Conservation (phyloP, 1,139 yeast genomes). For the Yamadazyma dendronema region DNA sequence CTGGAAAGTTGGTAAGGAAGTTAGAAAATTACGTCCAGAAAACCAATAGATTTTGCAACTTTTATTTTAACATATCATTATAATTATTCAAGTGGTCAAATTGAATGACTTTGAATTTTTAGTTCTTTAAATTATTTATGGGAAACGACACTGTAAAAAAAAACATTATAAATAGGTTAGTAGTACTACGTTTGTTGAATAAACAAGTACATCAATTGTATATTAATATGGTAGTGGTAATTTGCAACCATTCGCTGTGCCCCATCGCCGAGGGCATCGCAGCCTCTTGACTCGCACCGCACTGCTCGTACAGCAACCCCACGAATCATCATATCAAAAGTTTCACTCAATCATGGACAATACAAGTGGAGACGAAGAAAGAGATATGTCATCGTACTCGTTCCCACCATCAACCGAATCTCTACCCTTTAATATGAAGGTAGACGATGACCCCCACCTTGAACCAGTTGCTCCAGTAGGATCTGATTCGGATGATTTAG, state of each 20-base stretch:
- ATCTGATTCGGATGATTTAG: slow-evolving; percentile 9
- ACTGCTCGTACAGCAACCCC: slow-evolving; percentile 1
- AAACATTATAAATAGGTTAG: slow-evolving; percentile 16
- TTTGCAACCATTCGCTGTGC: neutral
- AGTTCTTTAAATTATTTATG: slow-evolving; percentile 19
- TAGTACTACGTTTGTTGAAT: slow-evolving; percentile 43
- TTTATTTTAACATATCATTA: neutral
- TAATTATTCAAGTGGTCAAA: slow-evolving; percentile 15
- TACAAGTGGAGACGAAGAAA: slow-evolving; percentile 26
- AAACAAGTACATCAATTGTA: slow-evolving; percentile 22
- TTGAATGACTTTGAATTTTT: slow-evolving; percentile 21
- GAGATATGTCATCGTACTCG: slow-evolving; percentile 47
- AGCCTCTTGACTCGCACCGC: slow-evolving; percentile 1
- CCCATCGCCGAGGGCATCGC: neutral
- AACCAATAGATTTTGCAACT: slow-evolving; percentile 57
- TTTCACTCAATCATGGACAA: neutral
- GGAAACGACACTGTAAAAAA: slow-evolving; percentile 9
- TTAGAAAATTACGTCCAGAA: slow-evolving; percentile 98
- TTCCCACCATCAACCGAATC: slow-evolving; percentile 43
- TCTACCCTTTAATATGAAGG: slow-evolving; percentile 8
- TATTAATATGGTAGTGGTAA: neutral
- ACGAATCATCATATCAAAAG: neutral
- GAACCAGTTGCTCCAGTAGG: slow-evolving; percentile 10
- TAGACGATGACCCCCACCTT: neutral
- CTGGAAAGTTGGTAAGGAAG: slow-evolving; percentile 99